Evolutionary conservation across 176 grass and related monocot genomes (phyloP), one percentile per base, ranked within the genome.

Genomic region (Oryza nivara): DNA sequence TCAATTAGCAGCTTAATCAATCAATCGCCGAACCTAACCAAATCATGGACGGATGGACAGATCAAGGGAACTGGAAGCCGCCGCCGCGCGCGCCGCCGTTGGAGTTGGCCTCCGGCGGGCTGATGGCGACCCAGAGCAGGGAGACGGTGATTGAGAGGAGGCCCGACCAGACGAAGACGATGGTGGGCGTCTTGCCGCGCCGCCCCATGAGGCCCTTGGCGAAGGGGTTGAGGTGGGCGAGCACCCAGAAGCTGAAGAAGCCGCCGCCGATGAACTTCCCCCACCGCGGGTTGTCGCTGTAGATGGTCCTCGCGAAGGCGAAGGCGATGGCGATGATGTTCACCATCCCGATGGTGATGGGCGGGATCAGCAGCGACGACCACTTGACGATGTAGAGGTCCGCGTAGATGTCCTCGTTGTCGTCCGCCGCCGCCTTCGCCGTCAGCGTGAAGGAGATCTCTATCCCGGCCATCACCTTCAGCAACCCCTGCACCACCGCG

Each of bases 361-460:
- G 94, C 2, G 94, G 91, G 52, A 97, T 93, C 82, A 97, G 88
- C 32, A 97, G 89, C 9, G 94, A 97, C 10, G 89, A 82, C 94
- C 91, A 97, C 79, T 92, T 97, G 7, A 97, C 91, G 1, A 97
- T 51, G 82, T 97, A 92, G 3, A 97, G 89, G 84, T 97, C 94
- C 4, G 94, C 91, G 40, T 84, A 97, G 45, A 93, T 92, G 78
- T 97, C 94, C 40, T 97, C 94, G 65, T 84, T 89, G 0, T 97
- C 94, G 1, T 94, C 91, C 20, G 47, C 91, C 1, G 89, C 73
- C 12, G 94, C 89, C 71, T 97, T 97, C 13, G 91, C 85, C 11
- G 94, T 97, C 23, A 94, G 85, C 2, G 94, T 97, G 89, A 97
- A 97, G 2, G 94, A 97, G 72, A 97, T 97, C 87, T 97, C 94